phyloP scores from a whole-genome alignment of 177 flowering plant genomes.

The Tripterygium wilfordii region DNA sequence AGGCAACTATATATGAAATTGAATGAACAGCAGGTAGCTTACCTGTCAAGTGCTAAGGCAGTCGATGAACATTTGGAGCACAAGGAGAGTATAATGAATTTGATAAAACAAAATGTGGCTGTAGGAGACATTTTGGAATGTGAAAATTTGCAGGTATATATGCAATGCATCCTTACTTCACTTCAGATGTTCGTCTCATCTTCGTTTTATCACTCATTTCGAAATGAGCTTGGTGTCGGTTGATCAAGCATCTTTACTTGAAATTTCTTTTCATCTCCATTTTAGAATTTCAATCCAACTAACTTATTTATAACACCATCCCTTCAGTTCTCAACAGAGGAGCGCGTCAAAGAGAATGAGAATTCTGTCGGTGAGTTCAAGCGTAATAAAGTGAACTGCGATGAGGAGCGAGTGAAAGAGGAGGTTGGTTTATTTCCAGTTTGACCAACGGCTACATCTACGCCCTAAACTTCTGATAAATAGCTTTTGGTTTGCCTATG shows the following conservation, averaged over 20 bases:
- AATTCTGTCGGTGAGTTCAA: slow-evolving; percentile 77
- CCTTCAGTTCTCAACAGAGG: slow-evolving; percentile 66
- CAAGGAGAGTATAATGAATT: slow-evolving; percentile 50
- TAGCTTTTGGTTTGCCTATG: no score
- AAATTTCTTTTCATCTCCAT: neutral
- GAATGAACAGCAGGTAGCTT: slow-evolving; percentile 66
- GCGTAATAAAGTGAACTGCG: slow-evolving; percentile 71
- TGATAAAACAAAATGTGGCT: slow-evolving; percentile 76
- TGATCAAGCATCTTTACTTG: no score
- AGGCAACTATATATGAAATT: slow-evolving; percentile 77
- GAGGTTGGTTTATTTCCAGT: slow-evolving; percentile 45
- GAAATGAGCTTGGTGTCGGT: no score
- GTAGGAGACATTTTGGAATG: slow-evolving; percentile 85
- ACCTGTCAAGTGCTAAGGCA: slow-evolving; percentile 72
- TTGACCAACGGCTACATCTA: no score
- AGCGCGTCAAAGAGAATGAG: slow-evolving; percentile 75
- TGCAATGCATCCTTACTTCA: no score
- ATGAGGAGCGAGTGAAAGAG: slow-evolving; percentile 70
- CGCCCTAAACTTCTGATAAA: no score
- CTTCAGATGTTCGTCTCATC: no score
- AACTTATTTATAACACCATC: no score
- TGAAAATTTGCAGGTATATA: slow-evolving; percentile 78
- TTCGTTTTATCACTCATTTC: no score
- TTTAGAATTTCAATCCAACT: neutral
- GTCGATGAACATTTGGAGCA: slow-evolving; percentile 71